Base-by-base conservation (phyloP, 2,329 filamentous ascomycete genomes). In the Colletotrichum melonis region DNA sequence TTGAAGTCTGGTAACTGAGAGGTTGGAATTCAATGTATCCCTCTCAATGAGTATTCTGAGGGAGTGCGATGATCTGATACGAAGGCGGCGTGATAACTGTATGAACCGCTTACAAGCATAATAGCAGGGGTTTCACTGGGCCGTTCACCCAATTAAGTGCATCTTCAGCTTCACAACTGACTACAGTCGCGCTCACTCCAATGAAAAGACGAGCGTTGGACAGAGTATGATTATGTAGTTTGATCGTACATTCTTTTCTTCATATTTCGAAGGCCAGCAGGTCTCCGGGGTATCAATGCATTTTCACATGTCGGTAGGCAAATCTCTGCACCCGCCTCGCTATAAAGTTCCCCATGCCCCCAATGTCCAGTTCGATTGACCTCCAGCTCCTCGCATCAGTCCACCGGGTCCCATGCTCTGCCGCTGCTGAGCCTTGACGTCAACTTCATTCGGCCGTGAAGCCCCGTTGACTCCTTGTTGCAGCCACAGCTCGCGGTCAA, bases 401-500 rank as follows among this genome's bases (percentile, higher is more conserved):
- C 87, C 86, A 11, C 87, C 88, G 0, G 89, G 83, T 0, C 89
- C 91, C 84, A 93, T 86, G 78, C 92, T 93, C 80, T 93, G 91
- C 71, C 92, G 86, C 75, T 91, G 89, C 66, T 88, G 87, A 2
- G 85, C 83, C 81, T 89, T 89, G 55, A 87, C 78, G 73, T 91
- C 90, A 4, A 92, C 85, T 16, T 94, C 92, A 57, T 81, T 86
- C 1, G 90, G 86, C 58, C 87, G 87, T 22, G 86, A 89, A 1
- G 92, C 92, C 3, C 92, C 92, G 22, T 84, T 84, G 26, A 89
- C 83, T 1, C 94, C 94, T 75, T 94, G 88, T 76, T 91, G 90
- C 58, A 92, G 80, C 87, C 94, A 96, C 42, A 90, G 85, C 7
- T 96, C 94, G 30, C 92, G 86, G 75, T 95, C 93, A 24, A 95